Percentiles rank a stretch among this genome's conserved stretches.
phyloP scores from a whole-genome alignment of 2,329 filamentous ascomycete genomes.

The Laburnicola sp. region DNA sequence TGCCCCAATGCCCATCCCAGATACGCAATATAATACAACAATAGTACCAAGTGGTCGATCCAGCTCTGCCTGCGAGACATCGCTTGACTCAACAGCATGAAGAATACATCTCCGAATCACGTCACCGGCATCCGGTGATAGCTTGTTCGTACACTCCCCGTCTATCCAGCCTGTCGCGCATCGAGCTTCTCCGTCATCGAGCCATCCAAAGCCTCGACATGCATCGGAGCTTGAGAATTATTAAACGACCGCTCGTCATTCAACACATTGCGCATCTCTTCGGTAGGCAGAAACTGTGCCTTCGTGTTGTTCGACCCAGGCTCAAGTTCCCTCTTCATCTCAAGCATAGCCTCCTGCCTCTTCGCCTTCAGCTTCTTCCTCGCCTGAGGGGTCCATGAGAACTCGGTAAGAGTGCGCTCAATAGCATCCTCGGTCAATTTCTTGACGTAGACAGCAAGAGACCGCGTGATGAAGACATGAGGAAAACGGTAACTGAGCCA shows the following conservation, averaged over 20 bases:
- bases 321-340: constrained; percentile 5
- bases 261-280: not conserved
- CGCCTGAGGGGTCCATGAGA: constrained; percentile 50
- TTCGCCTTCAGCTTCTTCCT: constrained; percentile 9
- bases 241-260: not conserved
- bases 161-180: not conserved
- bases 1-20: not conserved
- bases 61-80: not conserved
- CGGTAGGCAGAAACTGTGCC: not conserved
- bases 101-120: no score
- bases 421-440: constrained; percentile 75
- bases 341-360: constrained; percentile 9
- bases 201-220: not conserved
- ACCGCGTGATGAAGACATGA: constrained; percentile 75
- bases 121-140: no score
- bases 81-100: no score
- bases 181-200: not conserved
- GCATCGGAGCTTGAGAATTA: not conserved
- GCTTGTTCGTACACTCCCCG: not conserved
- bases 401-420: constrained; percentile 61
- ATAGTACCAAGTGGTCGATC: not conserved
- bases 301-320: not conserved
- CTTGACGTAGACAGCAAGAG: constrained; percentile 79
- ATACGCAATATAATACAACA: not conserved
- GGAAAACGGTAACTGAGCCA: constrained; percentile 92